These are phyloP conservation scores for Sordariomycetes sp. DNA, from an alignment of 2,329 filamentous ascomycete species.

Conservation along the genomic window DNA sequence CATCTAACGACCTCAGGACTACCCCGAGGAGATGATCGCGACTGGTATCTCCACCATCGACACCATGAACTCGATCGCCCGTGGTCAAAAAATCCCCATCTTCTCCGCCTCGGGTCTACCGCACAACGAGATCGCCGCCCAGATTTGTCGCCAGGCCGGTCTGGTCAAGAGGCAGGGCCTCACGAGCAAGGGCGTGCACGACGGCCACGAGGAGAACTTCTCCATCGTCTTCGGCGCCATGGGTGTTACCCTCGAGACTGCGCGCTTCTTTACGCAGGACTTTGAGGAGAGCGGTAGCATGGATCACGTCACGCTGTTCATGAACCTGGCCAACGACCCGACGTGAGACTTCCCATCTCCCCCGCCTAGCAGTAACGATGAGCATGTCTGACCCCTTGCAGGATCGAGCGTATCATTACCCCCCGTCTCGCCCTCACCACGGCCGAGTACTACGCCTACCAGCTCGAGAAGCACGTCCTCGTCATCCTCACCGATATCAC, in stretches of 20 bases:
- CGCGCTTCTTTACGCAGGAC: conserved; percentile 94
- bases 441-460: conserved; percentile 99
- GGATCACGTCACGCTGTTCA: conserved; percentile 93
- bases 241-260: conserved; percentile 99
- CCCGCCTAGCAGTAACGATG: background rate
- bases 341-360: conserved; percentile 40
- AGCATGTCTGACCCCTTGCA: conserved; percentile 19
- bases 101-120: conserved; percentile 97
- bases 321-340: conserved; percentile 97
- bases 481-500: conserved; percentile 98
- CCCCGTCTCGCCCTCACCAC: conserved; percentile 96
- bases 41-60: conserved; percentile 99
- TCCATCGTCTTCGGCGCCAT: conserved; percentile 98
- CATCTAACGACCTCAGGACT: conserved; percentile 47
- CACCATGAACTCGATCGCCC: conserved; percentile 95
- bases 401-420: conserved; percentile 98
- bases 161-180: conserved; percentile 67
- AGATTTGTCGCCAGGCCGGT: conserved; percentile 95
- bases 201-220: conserved; percentile 98
- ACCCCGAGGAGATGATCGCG: conserved; percentile 99
- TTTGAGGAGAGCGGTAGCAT: conserved; percentile 99
- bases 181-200: conserved; percentile 88
- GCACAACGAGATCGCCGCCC: conserved; percentile 97
- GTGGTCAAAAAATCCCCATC: conserved; percentile 98
- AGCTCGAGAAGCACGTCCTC: conserved; percentile 98